These are phyloP conservation scores for Aulographum hederae DNA, from an alignment of 2,329 filamentous ascomycete species.

Conservation along the genomic window DNA sequence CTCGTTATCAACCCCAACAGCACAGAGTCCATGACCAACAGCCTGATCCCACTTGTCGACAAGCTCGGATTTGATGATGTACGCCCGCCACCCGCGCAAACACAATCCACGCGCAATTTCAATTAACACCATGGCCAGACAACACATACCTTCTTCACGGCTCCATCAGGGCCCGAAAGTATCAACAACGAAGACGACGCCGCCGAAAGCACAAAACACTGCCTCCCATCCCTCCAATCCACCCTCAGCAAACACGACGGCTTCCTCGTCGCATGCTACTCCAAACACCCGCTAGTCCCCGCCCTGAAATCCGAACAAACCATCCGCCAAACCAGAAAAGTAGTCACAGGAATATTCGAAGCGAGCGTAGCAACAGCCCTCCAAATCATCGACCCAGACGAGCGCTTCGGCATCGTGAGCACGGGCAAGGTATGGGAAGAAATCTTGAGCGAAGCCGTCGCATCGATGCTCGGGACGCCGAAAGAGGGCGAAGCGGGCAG, in stretches of 20 bases:
- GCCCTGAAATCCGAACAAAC: constrained; percentile 31
- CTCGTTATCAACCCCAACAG: constrained; percentile 70
- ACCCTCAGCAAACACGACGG: constrained; percentile 40
- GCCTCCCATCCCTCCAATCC: constrained; percentile 34
- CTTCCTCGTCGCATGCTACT: constrained; percentile 81
- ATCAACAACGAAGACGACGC: constrained; percentile 65
- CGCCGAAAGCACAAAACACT: constrained; percentile 39
- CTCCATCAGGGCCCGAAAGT: constrained; percentile 46
- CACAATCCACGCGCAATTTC: constrained; percentile 10
- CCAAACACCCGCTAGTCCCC: constrained; percentile 58
- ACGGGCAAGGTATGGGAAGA: constrained; percentile 72
- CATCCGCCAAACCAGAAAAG: constrained; percentile 21
- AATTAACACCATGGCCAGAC: constrained; percentile 16
- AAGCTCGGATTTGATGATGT: constrained; percentile 25
- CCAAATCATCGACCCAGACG: constrained; percentile 28
- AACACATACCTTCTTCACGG: constrained; percentile 45
- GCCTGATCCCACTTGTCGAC: constrained; percentile 34
- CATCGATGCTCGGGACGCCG: constrained; percentile 39
- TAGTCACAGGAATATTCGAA: constrained; percentile 75
- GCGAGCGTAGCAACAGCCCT: constrained; percentile 52
- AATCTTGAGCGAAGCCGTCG: constrained; percentile 49
- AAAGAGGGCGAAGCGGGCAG: constrained; percentile 18
- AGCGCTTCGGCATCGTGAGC: constrained; percentile 70
- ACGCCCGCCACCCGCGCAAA: constrained; percentile 9
- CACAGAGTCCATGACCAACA: constrained; percentile 51